Evolutionary conservation across 176 grass and related monocot species (phyloP).

Genomic region (Guadua angustifolia): DNA sequence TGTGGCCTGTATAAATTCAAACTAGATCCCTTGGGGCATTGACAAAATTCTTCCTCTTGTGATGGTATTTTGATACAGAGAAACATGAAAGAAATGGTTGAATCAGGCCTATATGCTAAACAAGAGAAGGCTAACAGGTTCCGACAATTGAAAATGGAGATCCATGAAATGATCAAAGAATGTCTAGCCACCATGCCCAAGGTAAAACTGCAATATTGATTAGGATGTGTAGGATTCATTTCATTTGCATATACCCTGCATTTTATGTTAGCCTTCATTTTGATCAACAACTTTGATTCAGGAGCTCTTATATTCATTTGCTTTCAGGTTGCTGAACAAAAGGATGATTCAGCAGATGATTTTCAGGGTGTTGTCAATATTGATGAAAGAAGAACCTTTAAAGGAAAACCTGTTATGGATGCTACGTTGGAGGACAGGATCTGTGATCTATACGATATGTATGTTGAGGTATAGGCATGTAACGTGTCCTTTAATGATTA

Average conservation of each 20-base stretch:
- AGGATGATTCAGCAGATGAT: slow-evolving; percentile 62
- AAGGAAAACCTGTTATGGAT: slow-evolving; percentile 72
- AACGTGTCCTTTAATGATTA: background rate
- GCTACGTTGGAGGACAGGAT: slow-evolving; percentile 75
- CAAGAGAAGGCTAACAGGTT: slow-evolving; percentile 80
- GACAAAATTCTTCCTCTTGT: slow-evolving; percentile 2
- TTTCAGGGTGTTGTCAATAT: slow-evolving; percentile 57
- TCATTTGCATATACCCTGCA: slow-evolving; percentile 4
- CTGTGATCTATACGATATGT: slow-evolving; percentile 86
- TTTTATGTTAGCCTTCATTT: slow-evolving; percentile 30
- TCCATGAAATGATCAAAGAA: slow-evolving; percentile 73
- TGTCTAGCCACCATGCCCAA: slow-evolving; percentile 61
- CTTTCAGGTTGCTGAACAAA: slow-evolving; percentile 46
- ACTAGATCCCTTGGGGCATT: background rate
- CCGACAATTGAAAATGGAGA: slow-evolving; percentile 69
- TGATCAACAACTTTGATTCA: slow-evolving; percentile 18
- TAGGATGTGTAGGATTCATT: background rate
- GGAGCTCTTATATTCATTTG: background rate
- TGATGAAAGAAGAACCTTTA: slow-evolving; percentile 53
- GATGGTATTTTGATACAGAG: slow-evolving; percentile 51
- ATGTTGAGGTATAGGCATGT: slow-evolving; percentile 74
- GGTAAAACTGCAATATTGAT: slow-evolving; percentile 38
- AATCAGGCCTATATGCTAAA: slow-evolving; percentile 70
- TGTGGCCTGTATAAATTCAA: background rate
- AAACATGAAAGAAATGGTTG: slow-evolving; percentile 85